These are phyloP conservation scores for Lasiosphaeria hispida DNA, from an alignment of 495 filamentous ascomycete genomes.

Conservation along the genomic window DNA sequence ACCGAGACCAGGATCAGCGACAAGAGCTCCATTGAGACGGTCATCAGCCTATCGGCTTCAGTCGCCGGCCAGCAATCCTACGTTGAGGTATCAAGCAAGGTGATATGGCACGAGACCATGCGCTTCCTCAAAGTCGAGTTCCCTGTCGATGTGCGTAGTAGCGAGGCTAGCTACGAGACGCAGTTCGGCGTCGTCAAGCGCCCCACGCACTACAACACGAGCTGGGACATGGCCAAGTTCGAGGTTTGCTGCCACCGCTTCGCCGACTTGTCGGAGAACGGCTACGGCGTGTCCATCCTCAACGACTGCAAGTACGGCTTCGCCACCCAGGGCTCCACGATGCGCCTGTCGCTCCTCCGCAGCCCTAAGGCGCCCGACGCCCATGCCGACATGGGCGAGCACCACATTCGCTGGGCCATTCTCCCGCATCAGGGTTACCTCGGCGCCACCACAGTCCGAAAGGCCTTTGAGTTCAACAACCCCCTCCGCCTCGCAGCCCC, in stretches of 20 bases:
- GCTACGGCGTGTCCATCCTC: constrained; percentile 88
- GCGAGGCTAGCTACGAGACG: constrained; percentile 93
- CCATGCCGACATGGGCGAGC: constrained; percentile 93
- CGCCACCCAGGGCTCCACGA: constrained; percentile 83
- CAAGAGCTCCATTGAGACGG: constrained; percentile 81
- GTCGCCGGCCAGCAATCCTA: constrained; percentile 61
- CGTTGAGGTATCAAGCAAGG: constrained; percentile 75
- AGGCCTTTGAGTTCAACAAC: constrained; percentile 87
- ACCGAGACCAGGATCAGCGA: constrained; percentile 85
- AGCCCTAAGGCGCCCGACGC: constrained; percentile 96
- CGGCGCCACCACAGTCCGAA: constrained; percentile 69
- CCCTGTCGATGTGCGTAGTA: constrained; percentile 87
- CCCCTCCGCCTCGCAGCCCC: constrained; percentile 58
- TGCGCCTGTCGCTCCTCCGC: constrained; percentile 86
- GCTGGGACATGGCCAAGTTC: constrained; percentile 99
- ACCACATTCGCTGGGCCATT: constrained; percentile 87
- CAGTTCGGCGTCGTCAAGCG: constrained; percentile 85
- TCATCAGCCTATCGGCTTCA: constrained; percentile 72
- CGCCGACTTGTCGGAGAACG: constrained; percentile 91
- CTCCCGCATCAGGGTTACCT: constrained; percentile 76
- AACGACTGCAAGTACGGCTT: constrained; percentile 99
- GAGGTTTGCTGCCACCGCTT: constrained; percentile 98
- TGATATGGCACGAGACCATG: constrained; percentile 93
- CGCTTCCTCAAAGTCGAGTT: constrained; percentile 99
- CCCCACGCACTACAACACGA: constrained; percentile 94